Evolutionary conservation across 768 basidiomycete genomes (phyloP).

Genomic region (Hebeloma cylindrosporum): DNA sequence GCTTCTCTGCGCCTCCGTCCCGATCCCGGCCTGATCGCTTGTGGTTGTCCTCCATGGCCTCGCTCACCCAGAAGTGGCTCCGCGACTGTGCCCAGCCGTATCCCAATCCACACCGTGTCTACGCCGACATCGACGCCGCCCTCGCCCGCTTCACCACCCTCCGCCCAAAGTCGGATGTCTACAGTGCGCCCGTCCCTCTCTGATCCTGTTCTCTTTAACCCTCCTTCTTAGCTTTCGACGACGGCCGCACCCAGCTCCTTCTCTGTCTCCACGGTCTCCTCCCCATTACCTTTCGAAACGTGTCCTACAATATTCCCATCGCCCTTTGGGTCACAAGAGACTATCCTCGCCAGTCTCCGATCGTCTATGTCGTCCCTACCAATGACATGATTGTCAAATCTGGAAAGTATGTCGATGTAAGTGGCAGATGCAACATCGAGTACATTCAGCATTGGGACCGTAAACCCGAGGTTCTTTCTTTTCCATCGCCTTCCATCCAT

Average conservation of each 20-base stretch:
- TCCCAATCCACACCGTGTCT: slow-evolving; percentile 52
- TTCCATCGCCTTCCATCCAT: slow-evolving; percentile 7
- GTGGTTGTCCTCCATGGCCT: slow-evolving; percentile 13
- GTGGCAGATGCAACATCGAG: slow-evolving; percentile 66
- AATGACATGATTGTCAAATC: slow-evolving; percentile 86
- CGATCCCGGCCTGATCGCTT: slow-evolving; percentile 7
- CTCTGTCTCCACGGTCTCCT: slow-evolving; percentile 90
- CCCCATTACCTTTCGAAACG: slow-evolving; percentile 74
- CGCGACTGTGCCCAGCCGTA: slow-evolving; percentile 64
- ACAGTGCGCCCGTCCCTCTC: slow-evolving; percentile 48
- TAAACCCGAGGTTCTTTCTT: slow-evolving; percentile 73
- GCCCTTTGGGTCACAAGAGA: slow-evolving; percentile 84
- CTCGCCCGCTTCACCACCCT: slow-evolving; percentile 56
- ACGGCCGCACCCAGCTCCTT: slow-evolving; percentile 89
- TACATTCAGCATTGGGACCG: slow-evolving; percentile 78
- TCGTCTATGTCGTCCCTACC: slow-evolving; percentile 91
- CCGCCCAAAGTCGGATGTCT: slow-evolving; percentile 78
- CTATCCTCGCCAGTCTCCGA: slow-evolving; percentile 80
- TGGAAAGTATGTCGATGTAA: slow-evolving; percentile 74
- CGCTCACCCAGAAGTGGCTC: slow-evolving; percentile 63
- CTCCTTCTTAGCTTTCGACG: slow-evolving; percentile 73
- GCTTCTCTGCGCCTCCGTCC: slow-evolving; percentile 5
- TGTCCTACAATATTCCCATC: slow-evolving; percentile 92
- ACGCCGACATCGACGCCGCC: slow-evolving; percentile 59
- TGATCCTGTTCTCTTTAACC: slow-evolving; percentile 9